Evolutionary conservation across 202 grass and related monocot genomes (phyloP).

Genomic region (Setaria italica): DNA sequence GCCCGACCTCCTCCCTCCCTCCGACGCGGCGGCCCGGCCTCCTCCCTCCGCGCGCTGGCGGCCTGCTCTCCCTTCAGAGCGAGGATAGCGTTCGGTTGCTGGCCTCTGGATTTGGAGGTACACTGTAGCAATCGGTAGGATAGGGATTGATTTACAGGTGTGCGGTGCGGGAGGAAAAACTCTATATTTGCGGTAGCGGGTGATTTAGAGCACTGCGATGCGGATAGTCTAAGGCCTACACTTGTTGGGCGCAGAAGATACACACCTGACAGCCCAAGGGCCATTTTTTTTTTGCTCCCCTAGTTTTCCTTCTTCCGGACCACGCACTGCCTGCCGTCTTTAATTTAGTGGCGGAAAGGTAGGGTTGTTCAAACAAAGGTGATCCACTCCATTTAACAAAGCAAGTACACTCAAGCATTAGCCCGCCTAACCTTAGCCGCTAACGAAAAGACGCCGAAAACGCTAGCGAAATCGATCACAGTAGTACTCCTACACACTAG

Average conservation of each 20-base stretch:
- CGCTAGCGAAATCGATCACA: background rate
- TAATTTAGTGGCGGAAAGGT: conserved; percentile 30
- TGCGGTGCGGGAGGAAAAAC: too few species aligned
- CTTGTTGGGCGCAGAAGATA: conserved; percentile 11
- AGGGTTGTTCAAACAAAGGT: conserved; percentile 26
- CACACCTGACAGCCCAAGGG: conserved; percentile 3
- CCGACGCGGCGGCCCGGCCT: too few species aligned
- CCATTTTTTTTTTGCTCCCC: too few species aligned
- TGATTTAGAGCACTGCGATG: too few species aligned
- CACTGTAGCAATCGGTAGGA: too few species aligned
- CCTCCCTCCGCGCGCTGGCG: too few species aligned
- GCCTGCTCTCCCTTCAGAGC: too few species aligned
- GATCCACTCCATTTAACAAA: conserved; percentile 39
- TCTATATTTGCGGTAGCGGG: too few species aligned
- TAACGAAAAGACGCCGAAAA: conserved; percentile 40
- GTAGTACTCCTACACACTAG: conserved; percentile 3
- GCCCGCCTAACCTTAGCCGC: conserved; percentile 45
- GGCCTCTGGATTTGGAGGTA: too few species aligned
- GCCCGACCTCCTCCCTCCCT: too few species aligned
- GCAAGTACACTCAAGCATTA: conserved; percentile 25
- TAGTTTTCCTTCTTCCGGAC: background rate
- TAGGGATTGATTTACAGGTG: too few species aligned
- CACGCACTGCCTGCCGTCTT: conserved; percentile 28
- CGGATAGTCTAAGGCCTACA: background rate
- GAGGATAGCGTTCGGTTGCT: too few species aligned